phyloP scores from a whole-genome alignment of 441 rosid genomes.

The Bocquillonia castaneifolia region DNA sequence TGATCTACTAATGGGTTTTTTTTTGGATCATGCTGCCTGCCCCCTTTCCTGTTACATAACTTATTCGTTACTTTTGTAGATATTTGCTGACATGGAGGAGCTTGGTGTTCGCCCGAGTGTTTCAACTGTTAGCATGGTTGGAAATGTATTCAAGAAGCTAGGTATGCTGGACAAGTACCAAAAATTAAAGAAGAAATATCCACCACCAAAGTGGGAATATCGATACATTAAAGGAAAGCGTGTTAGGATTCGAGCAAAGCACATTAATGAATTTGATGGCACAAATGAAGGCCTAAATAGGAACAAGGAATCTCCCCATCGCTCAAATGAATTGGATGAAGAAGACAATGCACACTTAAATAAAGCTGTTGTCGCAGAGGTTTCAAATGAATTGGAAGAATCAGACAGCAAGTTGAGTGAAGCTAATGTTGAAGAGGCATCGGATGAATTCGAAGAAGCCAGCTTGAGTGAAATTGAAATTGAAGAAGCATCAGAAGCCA shows the following conservation, averaged over 20 bases:
- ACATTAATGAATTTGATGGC: conserved; percentile 30
- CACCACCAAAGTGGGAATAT: conserved; percentile 75
- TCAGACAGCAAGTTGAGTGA: conserved; percentile 12
- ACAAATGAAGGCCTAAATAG: conserved; percentile 24
- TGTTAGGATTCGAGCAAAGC: conserved; percentile 54
- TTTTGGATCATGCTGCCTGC: too few species aligned
- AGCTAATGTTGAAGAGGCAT: not conserved
- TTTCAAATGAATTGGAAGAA: conserved; percentile 3
- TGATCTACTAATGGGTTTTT: too few species aligned
- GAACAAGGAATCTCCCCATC: conserved; percentile 23
- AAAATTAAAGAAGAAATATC: conserved; percentile 67
- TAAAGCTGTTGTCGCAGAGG: conserved; percentile 8
- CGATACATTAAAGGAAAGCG: conserved; percentile 86
- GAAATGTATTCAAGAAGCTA: conserved; percentile 56
- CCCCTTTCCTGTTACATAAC: conserved; percentile 10
- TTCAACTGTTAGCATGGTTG: conserved; percentile 68
- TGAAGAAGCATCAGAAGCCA: conserved; percentile 11
- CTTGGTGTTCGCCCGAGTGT: conserved; percentile 64
- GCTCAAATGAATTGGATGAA: conserved; percentile 18
- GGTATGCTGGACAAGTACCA: conserved; percentile 70
- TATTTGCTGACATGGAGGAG: conserved; percentile 99
- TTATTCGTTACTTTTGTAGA: conserved; percentile 29
- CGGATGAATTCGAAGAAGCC: too few species aligned
- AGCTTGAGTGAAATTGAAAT: not conserved
- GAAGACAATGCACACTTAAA: not conserved